Evolutionary conservation across 345 rosid genomes (phyloP), one percentile per base, ranked within the genome.

Genomic region (Eucalyptus viminalis): DNA sequence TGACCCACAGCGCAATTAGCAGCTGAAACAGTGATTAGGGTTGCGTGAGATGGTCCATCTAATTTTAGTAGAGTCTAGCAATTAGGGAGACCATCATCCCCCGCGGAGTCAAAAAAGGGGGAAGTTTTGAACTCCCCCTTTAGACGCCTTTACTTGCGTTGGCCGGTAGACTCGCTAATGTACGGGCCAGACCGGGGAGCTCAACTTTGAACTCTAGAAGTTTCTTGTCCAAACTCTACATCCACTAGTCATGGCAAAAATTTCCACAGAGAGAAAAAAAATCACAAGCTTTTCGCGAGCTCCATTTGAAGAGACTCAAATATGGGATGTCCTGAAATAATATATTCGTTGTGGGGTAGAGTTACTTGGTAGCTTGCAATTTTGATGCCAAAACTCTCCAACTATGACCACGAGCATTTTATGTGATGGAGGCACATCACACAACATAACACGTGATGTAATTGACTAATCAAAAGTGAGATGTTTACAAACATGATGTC

Each of bases 371-470:
- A 29, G 69, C 69, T 29, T 2, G 5, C 69, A 62, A 62, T 37
- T 76, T 44, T 0, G 0, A 76, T 37, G 45, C 47, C 27, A 37
- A 37, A 76, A 25, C 85, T 76, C 47, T 76, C 47, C 14, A 21
- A 7, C 3, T 13, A 21, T 37, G 22, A 21, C 29, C 47, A 40
- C 1, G 1, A 40, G 29, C 9, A 76, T 21, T 40, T 40, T 14
- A 76, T 72, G 47, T 19, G 27, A 76, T 0, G 9, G 15, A 76
- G 3, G 45, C 43, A 43, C 10, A 37, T 13, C 85, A 40, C 9
- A 2, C 0, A 3, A 14, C 3, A 76, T 76, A 40, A 21, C 0
- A 21, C 0, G 3, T 21, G 47, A 0, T 40, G 47, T 40, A 76
- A 40, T 76, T 0, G 1, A 40, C 3, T 3, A 6, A 40, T 40